Conservation (phyloP, 768 basidiomycete genomes). For the Scleroderma citrinum region DNA sequence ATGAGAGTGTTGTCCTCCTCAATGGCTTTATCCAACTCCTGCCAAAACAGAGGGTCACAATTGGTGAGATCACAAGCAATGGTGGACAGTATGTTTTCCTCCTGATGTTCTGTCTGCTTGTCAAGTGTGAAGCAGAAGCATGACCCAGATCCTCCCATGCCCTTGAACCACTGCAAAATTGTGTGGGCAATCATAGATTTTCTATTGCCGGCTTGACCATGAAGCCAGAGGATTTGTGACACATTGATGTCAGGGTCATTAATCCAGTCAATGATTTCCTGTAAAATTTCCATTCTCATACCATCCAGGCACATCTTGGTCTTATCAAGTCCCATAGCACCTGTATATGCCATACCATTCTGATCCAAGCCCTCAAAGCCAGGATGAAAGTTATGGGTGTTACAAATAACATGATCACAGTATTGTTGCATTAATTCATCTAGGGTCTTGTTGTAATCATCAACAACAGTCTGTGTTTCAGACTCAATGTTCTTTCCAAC, state of each 20-base stretch:
- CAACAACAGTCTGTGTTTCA: neutral
- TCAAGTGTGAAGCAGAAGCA: neutral
- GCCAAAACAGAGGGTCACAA: neutral
- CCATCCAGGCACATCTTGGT: neutral
- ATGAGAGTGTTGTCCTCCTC: neutral
- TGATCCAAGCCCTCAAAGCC: neutral
- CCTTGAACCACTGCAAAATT: neutral
- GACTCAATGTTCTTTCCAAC: neutral
- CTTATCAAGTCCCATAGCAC: neutral
- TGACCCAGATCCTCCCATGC: neutral
- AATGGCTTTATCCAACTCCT: neutral
- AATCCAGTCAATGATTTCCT: neutral
- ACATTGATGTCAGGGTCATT: neutral
- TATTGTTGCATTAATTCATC: neutral
- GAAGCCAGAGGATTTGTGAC: neutral
- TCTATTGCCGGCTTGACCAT: neutral
- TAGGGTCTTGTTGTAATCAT: neutral
- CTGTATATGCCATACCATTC: neutral
- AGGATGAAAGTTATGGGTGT: too few relatives aligned
- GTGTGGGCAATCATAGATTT: neutral
- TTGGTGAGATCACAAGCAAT: neutral
- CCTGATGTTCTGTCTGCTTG: neutral
- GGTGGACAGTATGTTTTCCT: neutral
- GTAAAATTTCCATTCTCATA: neutral
- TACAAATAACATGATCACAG: neutral